Evolutionary conservation across 140 eudicot species (phyloP), one percentile per base, ranked within the genome.

Genomic region (Erigeron philadelphicus): DNA sequence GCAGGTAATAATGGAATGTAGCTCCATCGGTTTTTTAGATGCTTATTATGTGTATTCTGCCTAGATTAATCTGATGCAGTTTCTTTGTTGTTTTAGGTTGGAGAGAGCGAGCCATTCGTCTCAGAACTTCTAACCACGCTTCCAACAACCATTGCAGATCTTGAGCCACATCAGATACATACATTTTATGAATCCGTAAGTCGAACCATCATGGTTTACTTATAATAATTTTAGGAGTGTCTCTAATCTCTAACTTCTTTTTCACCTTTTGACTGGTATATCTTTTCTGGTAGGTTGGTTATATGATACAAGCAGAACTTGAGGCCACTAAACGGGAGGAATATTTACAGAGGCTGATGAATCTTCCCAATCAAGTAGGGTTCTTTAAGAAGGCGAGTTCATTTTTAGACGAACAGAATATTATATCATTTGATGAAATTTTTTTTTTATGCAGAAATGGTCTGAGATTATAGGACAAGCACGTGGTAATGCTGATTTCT

Each of bases 161-260:
- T 94, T 61, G 95, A 94, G 74, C 89, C 94, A 54, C 99, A 94
- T 78, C 99, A 94, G 78, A 94, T 94, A 68, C 97, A 94, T 82
- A 57, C 88, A 50, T 94, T 94, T 67, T 94, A 94, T 73, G 99
- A 94, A 85, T 82, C 97, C 69, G 99, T 94, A 86, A 73, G 99
- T 66, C 71, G 47, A 17, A 48, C 16, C 42, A 54, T 60, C 31
- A 59, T 42, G 38, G 53, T 42, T 59, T 21, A 56, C 80, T 56
- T 57, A 11, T 31, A 31, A 31, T 31, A 61, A 61, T 42, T 19
- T 9, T 52, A 45, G 44, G 46, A 25, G 16, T 11, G 47, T 62
- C 38, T 21, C 25, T 23, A 41, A 4, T 17, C 8, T 48, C 19
- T 47, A 59, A 38, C 25, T 46, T 41, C 16, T 3, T 58, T 19